These are phyloP conservation scores for Prunus persica DNA, from an alignment of 306 rosid genomes.

Conservation along the genomic window Prunus_persica_NCBIv2 NC_034009.1:38389501-38390000, in stretches of 20 bases:
- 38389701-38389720: constrained; percentile 9
- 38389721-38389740: constrained; percentile 33
- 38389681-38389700: constrained; percentile 29
- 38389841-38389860: constrained; percentile 1
- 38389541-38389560: constrained; percentile 10
- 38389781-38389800: constrained; percentile 11
- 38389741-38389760: constrained; percentile 35
- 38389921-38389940: constrained; percentile 8
- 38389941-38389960: background rate
- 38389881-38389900: constrained; percentile 27
- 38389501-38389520: background rate
- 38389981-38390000: constrained; percentile 33
- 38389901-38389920: constrained; percentile 27
- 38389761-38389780: constrained; percentile 6
- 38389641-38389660: constrained; percentile 29
- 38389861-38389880: constrained; percentile 26
- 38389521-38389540: constrained; percentile 11
- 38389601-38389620: background rate
- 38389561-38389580: constrained; percentile 17
- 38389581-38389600: constrained; percentile 4
- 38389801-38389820: constrained; percentile 27
- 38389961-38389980: constrained; percentile 20
- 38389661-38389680: constrained; percentile 29
- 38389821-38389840: constrained; percentile 20
- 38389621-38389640: constrained; percentile 10